Evolutionary conservation across 1,284 basidiomycete species (phyloP).

Genomic region (Melanopsichium pennsylvanicum): DNA sequence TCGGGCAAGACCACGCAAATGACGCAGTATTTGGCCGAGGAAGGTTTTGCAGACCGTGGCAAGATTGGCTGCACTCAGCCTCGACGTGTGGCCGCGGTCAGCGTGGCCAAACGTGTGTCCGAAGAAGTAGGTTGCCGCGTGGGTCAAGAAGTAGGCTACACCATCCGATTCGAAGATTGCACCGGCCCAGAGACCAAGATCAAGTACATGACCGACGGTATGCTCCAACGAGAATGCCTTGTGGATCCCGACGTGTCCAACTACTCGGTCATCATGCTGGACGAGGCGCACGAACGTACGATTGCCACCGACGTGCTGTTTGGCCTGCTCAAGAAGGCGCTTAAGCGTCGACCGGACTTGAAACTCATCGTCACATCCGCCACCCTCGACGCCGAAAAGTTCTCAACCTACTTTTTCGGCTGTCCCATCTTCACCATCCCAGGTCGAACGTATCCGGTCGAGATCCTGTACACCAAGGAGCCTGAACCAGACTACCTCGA

Average conservation of each 20-base stretch:
- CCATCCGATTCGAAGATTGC: constrained; percentile 98
- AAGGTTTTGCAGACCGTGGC: constrained; percentile 83
- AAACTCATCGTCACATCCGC: constrained; percentile 98
- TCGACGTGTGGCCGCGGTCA: constrained; percentile 97
- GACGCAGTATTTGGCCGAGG: constrained; percentile 90
- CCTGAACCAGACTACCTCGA: constrained; percentile 98
- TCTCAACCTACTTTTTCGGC: constrained; percentile 96
- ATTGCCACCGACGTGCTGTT: constrained; percentile 98
- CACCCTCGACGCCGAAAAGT: constrained; percentile 98
- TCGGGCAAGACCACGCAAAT: constrained; percentile 90
- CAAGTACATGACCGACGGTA: constrained; percentile 99
- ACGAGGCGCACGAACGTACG: constrained; percentile 98
- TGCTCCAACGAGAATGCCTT: constrained; percentile 95
- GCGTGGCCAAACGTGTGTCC: constrained; percentile 97
- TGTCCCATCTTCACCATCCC: constrained; percentile 99
- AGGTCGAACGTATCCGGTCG: constrained; percentile 97
- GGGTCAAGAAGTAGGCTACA: constrained; percentile 97
- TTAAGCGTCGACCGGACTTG: constrained; percentile 90
- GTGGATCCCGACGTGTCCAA: constrained; percentile 91
- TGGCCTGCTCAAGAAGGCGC: constrained; percentile 93
- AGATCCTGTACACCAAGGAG: constrained; percentile 96
- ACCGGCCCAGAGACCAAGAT: constrained; percentile 96
- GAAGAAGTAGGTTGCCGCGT: constrained; percentile 97
- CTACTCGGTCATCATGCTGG: constrained; percentile 96
- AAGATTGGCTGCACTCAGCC: constrained; percentile 97